Evolutionary conservation across 371 early-diverging fungal genomes (phyloP).

Genomic region (Smittium mucronatum): DNA sequence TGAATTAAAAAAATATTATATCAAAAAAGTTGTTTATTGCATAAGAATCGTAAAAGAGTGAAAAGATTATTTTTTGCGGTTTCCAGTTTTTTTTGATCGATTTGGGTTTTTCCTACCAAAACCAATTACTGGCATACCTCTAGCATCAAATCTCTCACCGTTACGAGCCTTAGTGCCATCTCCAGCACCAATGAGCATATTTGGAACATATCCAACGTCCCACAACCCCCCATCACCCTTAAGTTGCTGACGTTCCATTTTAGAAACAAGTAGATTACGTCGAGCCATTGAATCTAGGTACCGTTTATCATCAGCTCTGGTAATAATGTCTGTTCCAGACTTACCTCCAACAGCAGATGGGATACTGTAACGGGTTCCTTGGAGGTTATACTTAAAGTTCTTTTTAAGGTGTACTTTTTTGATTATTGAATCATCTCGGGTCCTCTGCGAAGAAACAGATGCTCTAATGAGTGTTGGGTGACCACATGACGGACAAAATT

Average conservation of each 20-base stretch:
- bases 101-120: constrained; percentile 84
- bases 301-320: constrained; percentile 76
- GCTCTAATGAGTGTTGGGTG: constrained; percentile 74
- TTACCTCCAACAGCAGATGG: constrained; percentile 76
- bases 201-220: constrained; percentile 64
- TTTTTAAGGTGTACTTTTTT: constrained; percentile 71
- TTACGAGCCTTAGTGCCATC: constrained; percentile 32
- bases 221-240: constrained; percentile 37
- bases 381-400: constrained; percentile 77
- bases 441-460: constrained; percentile 33
- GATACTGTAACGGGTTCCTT: constrained; percentile 81
- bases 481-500: constrained; percentile 92
- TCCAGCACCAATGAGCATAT: constrained; percentile 15
- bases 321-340: constrained; percentile 54
- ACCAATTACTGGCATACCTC: constrained; percentile 61
- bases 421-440: constrained; percentile 63
- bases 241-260: constrained; percentile 37
- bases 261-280: constrained; percentile 29
- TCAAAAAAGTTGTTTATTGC: too few species aligned
- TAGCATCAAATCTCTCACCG: constrained; percentile 43
- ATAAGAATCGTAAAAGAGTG: too few species aligned
- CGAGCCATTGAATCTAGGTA: constrained; percentile 29
- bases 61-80: constrained; percentile 42
- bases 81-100: constrained; percentile 39
- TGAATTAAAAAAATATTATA: background rate